phyloP scores from a whole-genome alignment of 2,329 filamentous ascomycete species.

The Akanthomyces uredinophilus region DNA sequence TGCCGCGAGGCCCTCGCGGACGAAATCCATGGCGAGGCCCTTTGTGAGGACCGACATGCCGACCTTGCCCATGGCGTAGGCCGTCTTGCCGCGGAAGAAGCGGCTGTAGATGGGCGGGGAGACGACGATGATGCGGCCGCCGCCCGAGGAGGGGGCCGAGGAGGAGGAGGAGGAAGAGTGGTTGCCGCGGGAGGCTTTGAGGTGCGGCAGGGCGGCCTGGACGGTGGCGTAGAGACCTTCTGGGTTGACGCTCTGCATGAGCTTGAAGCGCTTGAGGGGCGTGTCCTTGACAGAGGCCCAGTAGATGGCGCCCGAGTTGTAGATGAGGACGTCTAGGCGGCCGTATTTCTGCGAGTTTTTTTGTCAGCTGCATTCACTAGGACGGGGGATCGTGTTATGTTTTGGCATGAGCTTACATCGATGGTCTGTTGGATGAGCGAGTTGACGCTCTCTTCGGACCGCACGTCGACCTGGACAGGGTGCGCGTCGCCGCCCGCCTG shows the following conservation, averaged over 20 bases:
- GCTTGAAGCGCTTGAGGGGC: constrained; percentile 68
- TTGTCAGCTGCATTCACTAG: neutral
- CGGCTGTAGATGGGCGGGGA: constrained; percentile 80
- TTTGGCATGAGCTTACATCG: constrained; percentile 16
- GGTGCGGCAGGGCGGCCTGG: constrained; percentile 63
- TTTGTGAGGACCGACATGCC: constrained; percentile 79
- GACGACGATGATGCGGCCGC: constrained; percentile 68
- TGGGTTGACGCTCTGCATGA: constrained; percentile 70
- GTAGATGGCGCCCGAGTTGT: constrained; percentile 84
- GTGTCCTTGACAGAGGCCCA: constrained; percentile 72
- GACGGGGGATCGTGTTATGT: too few relatives aligned
- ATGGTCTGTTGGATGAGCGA: constrained; percentile 55
- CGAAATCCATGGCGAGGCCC: constrained; percentile 77
- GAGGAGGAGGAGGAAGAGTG: constrained; percentile 23
- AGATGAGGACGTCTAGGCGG: constrained; percentile 68
- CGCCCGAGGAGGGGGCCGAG: constrained; percentile 31
- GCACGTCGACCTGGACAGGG: constrained; percentile 65
- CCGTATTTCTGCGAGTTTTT: constrained; percentile 45
- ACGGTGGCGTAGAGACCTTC: constrained; percentile 71
- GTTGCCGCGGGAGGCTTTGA: constrained; percentile 31
- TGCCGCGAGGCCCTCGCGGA: constrained; percentile 51
- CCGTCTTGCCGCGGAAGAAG: constrained; percentile 81
- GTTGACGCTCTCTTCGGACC: constrained; percentile 57
- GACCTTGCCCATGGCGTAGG: constrained; percentile 74
- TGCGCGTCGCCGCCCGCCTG: constrained; percentile 59